Percentiles rank a stretch among this genome's conserved stretches.
phyloP scores from a whole-genome alignment of 192 early-diverging fungal species.

The Obelidium mucronatum region DNA sequence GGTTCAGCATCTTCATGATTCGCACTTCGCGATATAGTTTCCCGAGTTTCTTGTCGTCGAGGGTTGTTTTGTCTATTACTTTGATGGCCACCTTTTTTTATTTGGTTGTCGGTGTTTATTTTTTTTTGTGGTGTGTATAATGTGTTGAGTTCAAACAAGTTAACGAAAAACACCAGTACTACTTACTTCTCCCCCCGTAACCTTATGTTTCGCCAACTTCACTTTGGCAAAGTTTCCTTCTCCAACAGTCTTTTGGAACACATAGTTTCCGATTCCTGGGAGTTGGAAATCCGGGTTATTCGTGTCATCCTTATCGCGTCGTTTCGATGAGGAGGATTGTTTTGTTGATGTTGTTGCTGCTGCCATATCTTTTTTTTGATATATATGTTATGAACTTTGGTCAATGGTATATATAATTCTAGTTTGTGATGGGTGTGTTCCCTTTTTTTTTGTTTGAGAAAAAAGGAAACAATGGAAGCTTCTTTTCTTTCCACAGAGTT shows the following conservation, averaged over 20 bases:
- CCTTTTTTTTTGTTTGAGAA: too few species aligned
- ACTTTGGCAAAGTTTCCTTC: conserved; percentile 99
- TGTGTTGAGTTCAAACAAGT: neutral
- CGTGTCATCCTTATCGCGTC: conserved; percentile 64
- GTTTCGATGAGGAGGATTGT: too few species aligned
- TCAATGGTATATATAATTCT: too few species aligned
- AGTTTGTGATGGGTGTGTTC: too few species aligned
- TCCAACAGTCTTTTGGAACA: conserved; percentile 94
- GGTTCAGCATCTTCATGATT: conserved; percentile 77
- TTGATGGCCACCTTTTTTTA: conserved; percentile 73
- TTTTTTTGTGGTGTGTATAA: neutral
- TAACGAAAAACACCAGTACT: neutral
- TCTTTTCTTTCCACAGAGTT: neutral
- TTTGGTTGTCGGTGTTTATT: too few species aligned
- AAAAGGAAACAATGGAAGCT: neutral
- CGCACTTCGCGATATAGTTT: conserved; percentile 71
- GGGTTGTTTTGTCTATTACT: conserved; percentile 67
- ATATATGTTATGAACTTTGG: too few species aligned
- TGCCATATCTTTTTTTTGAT: too few species aligned
- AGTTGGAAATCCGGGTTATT: conserved; percentile 59
- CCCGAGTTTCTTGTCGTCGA: conserved; percentile 68
- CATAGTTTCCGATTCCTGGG: conserved; percentile 79
- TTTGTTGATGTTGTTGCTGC: too few species aligned
- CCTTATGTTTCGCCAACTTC: conserved; percentile 87
- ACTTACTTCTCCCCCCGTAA: conserved; percentile 60